Evolutionary conservation across 441 rosid species (phyloP).

Genomic region (Corymbia calophylla): DNA sequence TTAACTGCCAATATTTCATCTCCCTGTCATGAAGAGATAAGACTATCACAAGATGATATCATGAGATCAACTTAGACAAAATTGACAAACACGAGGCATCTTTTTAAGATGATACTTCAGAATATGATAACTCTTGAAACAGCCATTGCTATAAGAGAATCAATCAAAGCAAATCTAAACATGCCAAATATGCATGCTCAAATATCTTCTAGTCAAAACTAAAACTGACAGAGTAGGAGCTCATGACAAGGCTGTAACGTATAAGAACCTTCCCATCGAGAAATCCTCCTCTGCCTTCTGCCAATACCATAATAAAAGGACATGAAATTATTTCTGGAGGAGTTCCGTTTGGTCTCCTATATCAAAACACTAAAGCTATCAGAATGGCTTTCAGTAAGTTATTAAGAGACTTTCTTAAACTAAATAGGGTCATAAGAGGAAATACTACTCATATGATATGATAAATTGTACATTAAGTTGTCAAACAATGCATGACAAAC

Average conservation of each 20-base stretch:
- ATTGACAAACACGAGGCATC: not conserved
- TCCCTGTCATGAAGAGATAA: constrained; percentile 38
- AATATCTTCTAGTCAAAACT: not conserved
- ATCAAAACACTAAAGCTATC: not conserved
- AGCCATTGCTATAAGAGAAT: not conserved
- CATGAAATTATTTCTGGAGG: not conserved
- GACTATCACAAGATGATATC: not conserved
- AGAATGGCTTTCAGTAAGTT: not conserved
- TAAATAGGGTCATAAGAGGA: not conserved
- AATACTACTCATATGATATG: not conserved
- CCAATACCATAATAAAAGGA: not conserved
- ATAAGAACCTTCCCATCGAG: not conserved
- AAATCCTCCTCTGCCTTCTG: not conserved
- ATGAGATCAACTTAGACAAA: not conserved
- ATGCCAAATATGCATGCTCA: not conserved
- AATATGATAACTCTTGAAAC: not conserved
- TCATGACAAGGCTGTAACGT: not conserved
- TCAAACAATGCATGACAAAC: not conserved
- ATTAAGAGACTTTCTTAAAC: not conserved
- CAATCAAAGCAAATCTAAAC: not conserved
- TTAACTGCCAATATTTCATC: constrained; percentile 81
- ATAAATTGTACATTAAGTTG: not conserved
- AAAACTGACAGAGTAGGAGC: not conserved
- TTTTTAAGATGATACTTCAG: not conserved
- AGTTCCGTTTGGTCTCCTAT: not conserved